Evolutionary conservation across 2,329 filamentous ascomycete genomes (phyloP).

Genomic region (Didymella lethalis): DNA sequence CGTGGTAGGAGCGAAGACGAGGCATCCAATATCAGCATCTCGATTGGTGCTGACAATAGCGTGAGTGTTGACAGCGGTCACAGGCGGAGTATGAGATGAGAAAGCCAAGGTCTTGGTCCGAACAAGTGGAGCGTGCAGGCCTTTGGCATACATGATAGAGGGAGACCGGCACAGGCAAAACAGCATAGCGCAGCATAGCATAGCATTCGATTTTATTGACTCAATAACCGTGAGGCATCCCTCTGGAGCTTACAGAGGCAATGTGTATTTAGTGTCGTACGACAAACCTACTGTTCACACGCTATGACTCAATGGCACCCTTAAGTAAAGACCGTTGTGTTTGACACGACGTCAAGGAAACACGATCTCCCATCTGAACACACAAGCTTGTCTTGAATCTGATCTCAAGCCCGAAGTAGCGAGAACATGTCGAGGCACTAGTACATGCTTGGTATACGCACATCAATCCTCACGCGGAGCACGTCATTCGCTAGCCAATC

Average conservation of each 20-base stretch:
- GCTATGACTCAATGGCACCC: background rate
- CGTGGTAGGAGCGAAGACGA: constrained; percentile 41
- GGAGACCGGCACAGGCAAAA: background rate
- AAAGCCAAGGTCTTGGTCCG: background rate
- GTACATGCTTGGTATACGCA: constrained; percentile 6
- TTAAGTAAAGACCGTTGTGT: background rate
- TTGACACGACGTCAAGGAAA: background rate
- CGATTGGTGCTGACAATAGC: constrained; percentile 49
- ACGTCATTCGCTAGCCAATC: constrained; percentile 22
- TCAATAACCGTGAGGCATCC: background rate
- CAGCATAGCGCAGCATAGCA: constrained; percentile 19
- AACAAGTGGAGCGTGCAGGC: too few relatives aligned
- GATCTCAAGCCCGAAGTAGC: constrained; percentile 1
- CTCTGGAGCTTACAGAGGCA: too few relatives aligned
- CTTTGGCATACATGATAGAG: background rate
- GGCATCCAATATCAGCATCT: constrained; percentile 47
- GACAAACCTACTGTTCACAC: background rate
- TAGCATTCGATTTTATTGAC: constrained; percentile 12
- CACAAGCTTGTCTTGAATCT: background rate
- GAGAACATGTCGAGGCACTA: constrained; percentile 7
- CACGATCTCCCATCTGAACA: background rate
- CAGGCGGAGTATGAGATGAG: constrained; percentile 40
- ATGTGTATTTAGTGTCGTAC: background rate
- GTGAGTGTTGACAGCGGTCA: constrained; percentile 50
- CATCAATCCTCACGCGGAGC: constrained; percentile 19